These are phyloP conservation scores for Juncus inflexus DNA, from an alignment of 176 grass and related monocot genomes.

Conservation along the genomic window DNA sequence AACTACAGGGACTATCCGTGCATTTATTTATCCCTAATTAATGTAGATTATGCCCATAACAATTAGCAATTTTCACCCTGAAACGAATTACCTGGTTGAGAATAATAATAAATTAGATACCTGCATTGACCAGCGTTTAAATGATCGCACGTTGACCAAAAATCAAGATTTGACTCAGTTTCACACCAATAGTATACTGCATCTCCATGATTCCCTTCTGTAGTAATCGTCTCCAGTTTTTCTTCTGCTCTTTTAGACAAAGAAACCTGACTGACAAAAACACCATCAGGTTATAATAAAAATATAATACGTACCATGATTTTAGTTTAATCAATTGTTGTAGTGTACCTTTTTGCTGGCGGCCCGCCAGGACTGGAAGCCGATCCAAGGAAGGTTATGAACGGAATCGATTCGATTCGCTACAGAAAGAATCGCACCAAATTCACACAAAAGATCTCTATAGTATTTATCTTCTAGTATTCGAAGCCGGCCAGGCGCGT, in stretches of 20 bases:
- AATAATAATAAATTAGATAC: slow-evolving; percentile 31
- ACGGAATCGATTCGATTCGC: slow-evolving; percentile 75
- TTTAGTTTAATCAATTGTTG: background rate
- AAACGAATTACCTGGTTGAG: background rate
- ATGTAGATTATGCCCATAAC: background rate
- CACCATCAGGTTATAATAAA: background rate
- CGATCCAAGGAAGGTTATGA: slow-evolving; percentile 97
- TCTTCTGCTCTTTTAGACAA: slow-evolving; percentile 76
- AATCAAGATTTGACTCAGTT: slow-evolving; percentile 36
- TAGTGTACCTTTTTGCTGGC: slow-evolving; percentile 62
- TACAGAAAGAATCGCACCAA: slow-evolving; percentile 81
- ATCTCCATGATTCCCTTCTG: slow-evolving; percentile 60
- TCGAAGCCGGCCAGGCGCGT: slow-evolving; percentile 73
- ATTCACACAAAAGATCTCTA: slow-evolving; percentile 74
- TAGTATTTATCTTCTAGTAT: slow-evolving; percentile 67
- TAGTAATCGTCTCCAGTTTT: slow-evolving; percentile 53
- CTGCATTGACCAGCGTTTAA: slow-evolving; percentile 91
- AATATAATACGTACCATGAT: background rate
- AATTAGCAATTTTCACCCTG: background rate
- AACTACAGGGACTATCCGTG: too few relatives aligned
- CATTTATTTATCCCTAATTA: background rate
- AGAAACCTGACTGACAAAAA: slow-evolving; percentile 51
- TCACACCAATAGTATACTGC: slow-evolving; percentile 78
- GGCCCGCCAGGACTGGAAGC: slow-evolving; percentile 95
- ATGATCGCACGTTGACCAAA: slow-evolving; percentile 78